phyloP scores from a whole-genome alignment of 306 rosid species.

The Urtica urens region DNA sequence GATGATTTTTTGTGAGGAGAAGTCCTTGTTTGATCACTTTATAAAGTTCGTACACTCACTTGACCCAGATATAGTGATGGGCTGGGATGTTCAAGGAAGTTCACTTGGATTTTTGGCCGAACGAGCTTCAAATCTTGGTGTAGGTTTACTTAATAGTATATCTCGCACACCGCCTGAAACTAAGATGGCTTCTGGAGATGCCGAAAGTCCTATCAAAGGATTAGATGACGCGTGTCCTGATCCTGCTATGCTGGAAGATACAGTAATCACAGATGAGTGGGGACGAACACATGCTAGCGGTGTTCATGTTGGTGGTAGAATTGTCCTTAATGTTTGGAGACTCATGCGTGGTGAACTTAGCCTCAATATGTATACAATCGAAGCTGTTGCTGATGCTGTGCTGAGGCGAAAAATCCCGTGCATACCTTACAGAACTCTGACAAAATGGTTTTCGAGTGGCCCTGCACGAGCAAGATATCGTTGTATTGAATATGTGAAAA shows the following conservation, averaged over 20 bases:
- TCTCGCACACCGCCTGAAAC: slow-evolving; percentile 71
- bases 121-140: slow-evolving; percentile 69
- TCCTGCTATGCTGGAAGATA: slow-evolving; percentile 37
- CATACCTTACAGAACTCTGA: slow-evolving; percentile 39
- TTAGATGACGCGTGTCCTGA: slow-evolving; percentile 35
- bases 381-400: slow-evolving; percentile 81
- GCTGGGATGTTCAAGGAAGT: slow-evolving; percentile 90
- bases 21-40: slow-evolving; percentile 47
- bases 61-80: slow-evolving; percentile 81
- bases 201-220: slow-evolving; percentile 29
- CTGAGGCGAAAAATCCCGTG: slow-evolving; percentile 70
- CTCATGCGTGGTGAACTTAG: slow-evolving; percentile 85
- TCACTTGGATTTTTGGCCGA: slow-evolving; percentile 94
- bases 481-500: slow-evolving; percentile 55
- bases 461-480: slow-evolving; percentile 65
- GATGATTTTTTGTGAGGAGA: slow-evolving; percentile 54
- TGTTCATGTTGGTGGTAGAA: slow-evolving; percentile 87
- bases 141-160: slow-evolving; percentile 58
- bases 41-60: slow-evolving; percentile 47
- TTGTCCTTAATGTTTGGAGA: slow-evolving; percentile 86
- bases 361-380: slow-evolving; percentile 73
- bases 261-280: slow-evolving; percentile 91
- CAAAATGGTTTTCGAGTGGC: slow-evolving; percentile 83
- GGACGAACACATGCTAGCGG: slow-evolving; percentile 96
- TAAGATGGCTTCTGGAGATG: slow-evolving; percentile 30